phyloP scores from a whole-genome alignment of 2,329 filamentous ascomycete species.

The Cercospora beticola region DNA sequence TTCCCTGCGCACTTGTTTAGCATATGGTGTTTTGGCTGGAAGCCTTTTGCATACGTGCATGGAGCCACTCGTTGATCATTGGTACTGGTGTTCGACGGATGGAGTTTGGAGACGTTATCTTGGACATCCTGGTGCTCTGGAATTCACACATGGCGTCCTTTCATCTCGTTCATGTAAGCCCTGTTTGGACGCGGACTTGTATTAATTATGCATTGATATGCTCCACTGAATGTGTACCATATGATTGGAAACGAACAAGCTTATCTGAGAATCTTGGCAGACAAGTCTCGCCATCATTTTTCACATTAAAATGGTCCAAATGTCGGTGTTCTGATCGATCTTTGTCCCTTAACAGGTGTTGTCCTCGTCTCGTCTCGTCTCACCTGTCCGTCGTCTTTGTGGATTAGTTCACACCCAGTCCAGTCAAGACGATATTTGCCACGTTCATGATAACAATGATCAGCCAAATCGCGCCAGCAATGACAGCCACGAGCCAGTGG shows the following conservation, averaged over 20 bases:
- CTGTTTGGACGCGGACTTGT: background rate
- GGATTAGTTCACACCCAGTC: slow-evolving; percentile 49
- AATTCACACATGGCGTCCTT: background rate
- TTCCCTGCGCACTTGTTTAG: background rate
- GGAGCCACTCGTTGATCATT: background rate
- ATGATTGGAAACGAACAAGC: background rate
- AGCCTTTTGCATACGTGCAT: background rate
- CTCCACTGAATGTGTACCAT: background rate
- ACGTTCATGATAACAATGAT: slow-evolving; percentile 77
- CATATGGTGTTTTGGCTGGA: background rate
- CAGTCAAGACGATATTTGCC: slow-evolving; percentile 67
- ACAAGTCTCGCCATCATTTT: background rate
- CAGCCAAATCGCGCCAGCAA: slow-evolving; percentile 67
- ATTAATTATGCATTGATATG: background rate
- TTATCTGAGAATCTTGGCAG: background rate
- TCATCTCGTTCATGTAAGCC: background rate
- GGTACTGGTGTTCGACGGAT: background rate
- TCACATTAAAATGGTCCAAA: background rate
- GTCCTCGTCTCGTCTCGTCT: background rate
- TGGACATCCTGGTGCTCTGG: background rate
- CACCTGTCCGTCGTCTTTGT: background rate
- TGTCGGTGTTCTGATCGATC: background rate
- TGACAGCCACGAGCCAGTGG: slow-evolving; percentile 60
- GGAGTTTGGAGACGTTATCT: background rate
- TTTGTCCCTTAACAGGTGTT: background rate